Conservation (phyloP, 495 filamentous ascomycete genomes). For the Apodospora peruviana region DNA sequence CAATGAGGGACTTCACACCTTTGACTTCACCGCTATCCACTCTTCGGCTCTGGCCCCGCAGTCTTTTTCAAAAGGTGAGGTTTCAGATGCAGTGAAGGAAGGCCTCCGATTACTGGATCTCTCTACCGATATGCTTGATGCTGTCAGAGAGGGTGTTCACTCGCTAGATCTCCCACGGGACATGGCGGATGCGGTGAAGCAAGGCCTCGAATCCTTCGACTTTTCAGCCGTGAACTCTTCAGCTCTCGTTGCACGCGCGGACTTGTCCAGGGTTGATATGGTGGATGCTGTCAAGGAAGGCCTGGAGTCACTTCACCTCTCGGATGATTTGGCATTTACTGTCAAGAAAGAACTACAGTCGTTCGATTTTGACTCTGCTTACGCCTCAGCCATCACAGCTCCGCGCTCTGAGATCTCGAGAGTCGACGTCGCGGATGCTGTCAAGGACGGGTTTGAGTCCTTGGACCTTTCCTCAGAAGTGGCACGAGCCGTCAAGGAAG, state of each 20-base stretch:
- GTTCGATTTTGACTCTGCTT: no score
- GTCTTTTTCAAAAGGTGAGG: conserved; percentile 17
- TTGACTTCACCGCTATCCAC: conserved; percentile 29
- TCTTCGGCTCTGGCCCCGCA: conserved; percentile 20
- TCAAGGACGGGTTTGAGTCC: conserved; percentile 21
- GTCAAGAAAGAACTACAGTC: conserved; percentile 16
- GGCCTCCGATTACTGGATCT: conserved; percentile 21
- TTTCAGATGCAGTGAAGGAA: conserved; percentile 22
- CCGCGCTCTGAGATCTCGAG: conserved; percentile 14
- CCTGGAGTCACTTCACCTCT: conserved; percentile 12
- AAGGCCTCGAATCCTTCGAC: conserved; percentile 17
- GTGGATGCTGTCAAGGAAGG: conserved; percentile 24
- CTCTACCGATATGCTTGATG: conserved; percentile 18
- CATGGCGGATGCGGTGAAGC: conserved; percentile 13
- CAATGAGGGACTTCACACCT: conserved; percentile 34
- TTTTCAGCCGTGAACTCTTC: conserved; percentile 21
- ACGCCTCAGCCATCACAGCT: conserved; percentile 14
- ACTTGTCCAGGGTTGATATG: conserved; percentile 17
- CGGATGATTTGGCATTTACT: conserved; percentile 10
- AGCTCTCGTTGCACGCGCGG: conserved; percentile 11
- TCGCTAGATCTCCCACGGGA: conserved; percentile 9
- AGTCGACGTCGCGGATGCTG: conserved; percentile 21
- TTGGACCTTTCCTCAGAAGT: conserved; percentile 12
- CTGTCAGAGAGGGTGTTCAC: conserved; percentile 20
- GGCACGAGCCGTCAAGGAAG: conserved; percentile 15